These are phyloP conservation scores for Triticum urartu DNA, from an alignment of 176 grass and related monocot genomes.

Conservation along the genomic window DNA sequence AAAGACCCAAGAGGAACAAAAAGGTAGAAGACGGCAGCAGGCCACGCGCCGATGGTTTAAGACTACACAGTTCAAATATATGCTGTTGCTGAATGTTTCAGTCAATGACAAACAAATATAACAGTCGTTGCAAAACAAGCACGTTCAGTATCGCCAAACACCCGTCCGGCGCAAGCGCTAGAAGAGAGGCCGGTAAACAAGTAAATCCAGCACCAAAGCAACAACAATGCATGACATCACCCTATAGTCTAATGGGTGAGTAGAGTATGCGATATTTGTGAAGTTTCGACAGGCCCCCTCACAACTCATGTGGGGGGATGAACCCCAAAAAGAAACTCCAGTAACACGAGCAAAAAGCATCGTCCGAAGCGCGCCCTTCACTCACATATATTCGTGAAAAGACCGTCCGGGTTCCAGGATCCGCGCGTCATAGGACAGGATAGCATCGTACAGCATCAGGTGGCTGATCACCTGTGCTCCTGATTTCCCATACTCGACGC, in stretches of 20 bases:
- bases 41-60: too few relatives aligned
- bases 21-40: too few relatives aligned
- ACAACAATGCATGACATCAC: background rate
- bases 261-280: too few relatives aligned
- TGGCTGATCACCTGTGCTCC: slow-evolving; percentile 27
- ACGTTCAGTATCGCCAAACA: background rate
- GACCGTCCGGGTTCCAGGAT: background rate
- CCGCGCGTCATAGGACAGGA: slow-evolving; percentile 12
- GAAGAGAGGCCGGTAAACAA: background rate
- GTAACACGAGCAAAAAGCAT: background rate
- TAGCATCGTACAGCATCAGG: slow-evolving; percentile 11
- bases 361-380: too few relatives aligned
- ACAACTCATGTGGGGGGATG: background rate
- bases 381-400: background rate
- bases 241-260: too few relatives aligned
- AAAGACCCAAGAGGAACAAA: too few relatives aligned
- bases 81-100: too few relatives aligned
- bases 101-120: too few relatives aligned
- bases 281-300: too few relatives aligned
- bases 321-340: background rate
- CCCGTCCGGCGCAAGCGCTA: too few relatives aligned
- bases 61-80: too few relatives aligned
- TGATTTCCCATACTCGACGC: background rate
- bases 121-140: background rate
- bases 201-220: background rate